These are phyloP conservation scores for Hymenoscyphus linearis DNA, from an alignment of 2,329 filamentous ascomycete species.

Conservation along the genomic window DNA sequence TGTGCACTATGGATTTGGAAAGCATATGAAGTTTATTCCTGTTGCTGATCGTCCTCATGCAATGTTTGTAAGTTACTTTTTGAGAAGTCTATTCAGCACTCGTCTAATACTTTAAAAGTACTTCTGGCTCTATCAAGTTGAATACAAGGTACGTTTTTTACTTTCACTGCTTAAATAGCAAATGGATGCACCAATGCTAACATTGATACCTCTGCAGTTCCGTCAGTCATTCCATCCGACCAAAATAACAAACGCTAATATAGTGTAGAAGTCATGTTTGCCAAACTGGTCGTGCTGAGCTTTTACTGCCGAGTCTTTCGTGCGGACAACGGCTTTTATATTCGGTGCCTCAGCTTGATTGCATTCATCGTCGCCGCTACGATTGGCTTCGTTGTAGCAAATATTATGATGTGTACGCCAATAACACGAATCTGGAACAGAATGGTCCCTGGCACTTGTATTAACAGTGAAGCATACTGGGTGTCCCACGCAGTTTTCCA, in stretches of 20 bases:
- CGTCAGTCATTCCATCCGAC: too few relatives aligned
- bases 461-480: conserved; percentile 4
- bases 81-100: neutral
- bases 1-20: conserved; percentile 2
- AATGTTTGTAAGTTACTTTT: neutral
- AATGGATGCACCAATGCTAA: too few relatives aligned
- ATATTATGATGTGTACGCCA: neutral
- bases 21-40: neutral
- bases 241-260: neutral
- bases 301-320: conserved; percentile 1
- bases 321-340: neutral
- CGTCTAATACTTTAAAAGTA: neutral
- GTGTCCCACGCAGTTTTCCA: conserved; percentile 1
- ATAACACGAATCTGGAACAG: conserved; percentile 1
- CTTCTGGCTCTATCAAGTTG: conserved; percentile 5
- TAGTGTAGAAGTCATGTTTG: conserved; percentile 1
- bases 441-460: neutral
- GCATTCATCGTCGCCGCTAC: neutral
- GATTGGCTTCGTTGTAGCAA: neutral
- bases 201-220: too few relatives aligned
- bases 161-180: too few relatives aligned
- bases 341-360: neutral
- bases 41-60: neutral
- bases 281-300: neutral
- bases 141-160: neutral